Conservation (phyloP, 2,329 filamentous ascomycete species). For the Fusarium clavum region DNA sequence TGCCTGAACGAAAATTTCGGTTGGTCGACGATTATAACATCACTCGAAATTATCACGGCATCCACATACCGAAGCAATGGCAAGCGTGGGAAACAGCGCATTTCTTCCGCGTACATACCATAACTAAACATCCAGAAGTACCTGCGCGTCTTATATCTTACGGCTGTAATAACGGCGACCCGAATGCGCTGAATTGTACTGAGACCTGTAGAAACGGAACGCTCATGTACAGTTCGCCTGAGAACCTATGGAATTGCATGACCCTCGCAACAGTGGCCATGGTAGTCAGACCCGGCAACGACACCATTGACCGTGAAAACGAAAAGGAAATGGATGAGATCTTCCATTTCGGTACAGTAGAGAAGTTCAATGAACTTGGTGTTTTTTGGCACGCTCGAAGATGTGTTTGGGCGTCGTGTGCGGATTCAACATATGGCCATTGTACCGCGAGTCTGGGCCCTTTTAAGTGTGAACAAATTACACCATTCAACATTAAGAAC, state of each 20-base stretch:
- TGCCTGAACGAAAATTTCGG: neutral
- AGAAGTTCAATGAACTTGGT: neutral
- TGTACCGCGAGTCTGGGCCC: neutral
- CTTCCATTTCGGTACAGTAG: neutral
- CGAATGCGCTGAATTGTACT: neutral
- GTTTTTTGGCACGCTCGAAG: neutral
- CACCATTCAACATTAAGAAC: neutral
- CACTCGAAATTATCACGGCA: neutral
- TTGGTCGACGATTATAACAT: neutral
- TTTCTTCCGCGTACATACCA: neutral
- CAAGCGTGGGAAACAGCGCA: conserved; percentile 13
- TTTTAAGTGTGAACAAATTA: neutral
- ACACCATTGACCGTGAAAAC: neutral
- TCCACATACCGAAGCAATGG: neutral
- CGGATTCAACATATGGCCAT: neutral
- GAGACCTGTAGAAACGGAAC: neutral
- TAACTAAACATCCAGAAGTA: neutral
- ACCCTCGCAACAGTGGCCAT: neutral
- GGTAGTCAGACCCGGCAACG: neutral
- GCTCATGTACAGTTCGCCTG: neutral
- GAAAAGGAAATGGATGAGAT: neutral
- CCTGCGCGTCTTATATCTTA: neutral
- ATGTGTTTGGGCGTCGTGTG: conserved; percentile 6
- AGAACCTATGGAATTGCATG: conserved; percentile 4
- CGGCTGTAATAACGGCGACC: neutral